phyloP scores from a whole-genome alignment of 495 filamentous ascomycete species.

The Evernia prunastri region DNA sequence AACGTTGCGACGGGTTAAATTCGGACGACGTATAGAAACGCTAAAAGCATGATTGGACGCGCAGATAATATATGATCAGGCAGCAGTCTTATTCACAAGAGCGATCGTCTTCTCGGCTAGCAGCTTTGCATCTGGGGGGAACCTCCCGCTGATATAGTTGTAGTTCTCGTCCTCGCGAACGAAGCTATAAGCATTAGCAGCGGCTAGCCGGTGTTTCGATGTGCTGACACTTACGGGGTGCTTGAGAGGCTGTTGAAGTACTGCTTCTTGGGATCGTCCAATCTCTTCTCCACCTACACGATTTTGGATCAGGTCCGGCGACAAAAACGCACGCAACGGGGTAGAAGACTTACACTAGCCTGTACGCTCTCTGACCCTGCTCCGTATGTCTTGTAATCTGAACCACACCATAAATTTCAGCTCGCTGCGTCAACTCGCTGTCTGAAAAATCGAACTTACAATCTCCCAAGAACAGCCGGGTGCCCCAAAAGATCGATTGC shows the following conservation, averaged over 20 bases:
- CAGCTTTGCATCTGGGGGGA: slow-evolving; percentile 42
- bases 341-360: slow-evolving; percentile 32
- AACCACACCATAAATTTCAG: too few species aligned
- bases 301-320: not conserved
- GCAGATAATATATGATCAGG: not conserved
- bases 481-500: slow-evolving; percentile 43
- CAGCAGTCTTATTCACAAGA: slow-evolving; percentile 31
- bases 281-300: slow-evolving; percentile 39
- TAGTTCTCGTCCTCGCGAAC: slow-evolving; percentile 45
- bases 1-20: not conserved
- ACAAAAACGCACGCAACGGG: not conserved
- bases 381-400: slow-evolving; percentile 48
- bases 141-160: slow-evolving; percentile 49
- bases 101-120: slow-evolving; percentile 43
- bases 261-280: slow-evolving; percentile 39
- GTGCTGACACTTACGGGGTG: slow-evolving; percentile 38
- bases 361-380: slow-evolving; percentile 46
- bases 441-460: too few species aligned
- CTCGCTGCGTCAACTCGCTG: too few species aligned
- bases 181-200: slow-evolving; percentile 34
- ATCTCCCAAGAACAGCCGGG: slow-evolving; percentile 45
- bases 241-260: slow-evolving; percentile 43
- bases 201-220: not conserved
- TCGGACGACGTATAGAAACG: not conserved
- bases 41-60: not conserved